Evolutionary conservation across 306 rosid genomes (phyloP), one percentile per base, ranked within the genome.

Genomic region (Fagus crenata): DNA sequence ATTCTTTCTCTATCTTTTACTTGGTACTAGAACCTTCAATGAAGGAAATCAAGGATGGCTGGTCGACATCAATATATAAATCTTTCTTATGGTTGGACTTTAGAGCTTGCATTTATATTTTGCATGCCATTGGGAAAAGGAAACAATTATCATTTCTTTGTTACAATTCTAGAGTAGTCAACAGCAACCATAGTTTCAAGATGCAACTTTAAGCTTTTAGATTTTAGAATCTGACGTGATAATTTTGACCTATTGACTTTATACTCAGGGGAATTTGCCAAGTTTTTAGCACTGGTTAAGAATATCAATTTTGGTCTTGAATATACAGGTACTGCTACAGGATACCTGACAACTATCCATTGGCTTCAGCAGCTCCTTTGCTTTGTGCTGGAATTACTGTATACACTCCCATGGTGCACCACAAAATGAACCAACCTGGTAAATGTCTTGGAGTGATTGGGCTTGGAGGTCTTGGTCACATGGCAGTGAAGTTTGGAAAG

Each of bases 341-440:
- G 75, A 93, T 93, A 74, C 98, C 98, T 14, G 86, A 90, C 37
- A 42, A 68, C 76, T 90, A 91, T 82, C 93, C 98, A 41, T 74
- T 90, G 84, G 93, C 93, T 77, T 87, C 91, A 33, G 98, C 98
- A 8, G 98, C 93, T 69, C 98, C 98, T 83, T 76, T 93, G 84
- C 98, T 93, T 65, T 93, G 98, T 78, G 98, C 96, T 74, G 98
- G 98, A 75, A 83, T 93, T 53, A 93, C 98, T 31, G 93, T 93
- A 49, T 93, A 91, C 86, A 40, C 97, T 77, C 97, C 98, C 1
- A 93, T 91, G 98, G 74, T 87, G 78, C 90, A 85, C 55, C 96
- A 91, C 81, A 88, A 87, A 67, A 93, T 93, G 98, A 91, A 91
- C 78, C 92, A 89, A 78, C 92, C 98, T 5, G 98, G 98, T 36